phyloP scores from a whole-genome alignment of 371 early-diverging fungal species.

The Mucor velutinosus region DNA sequence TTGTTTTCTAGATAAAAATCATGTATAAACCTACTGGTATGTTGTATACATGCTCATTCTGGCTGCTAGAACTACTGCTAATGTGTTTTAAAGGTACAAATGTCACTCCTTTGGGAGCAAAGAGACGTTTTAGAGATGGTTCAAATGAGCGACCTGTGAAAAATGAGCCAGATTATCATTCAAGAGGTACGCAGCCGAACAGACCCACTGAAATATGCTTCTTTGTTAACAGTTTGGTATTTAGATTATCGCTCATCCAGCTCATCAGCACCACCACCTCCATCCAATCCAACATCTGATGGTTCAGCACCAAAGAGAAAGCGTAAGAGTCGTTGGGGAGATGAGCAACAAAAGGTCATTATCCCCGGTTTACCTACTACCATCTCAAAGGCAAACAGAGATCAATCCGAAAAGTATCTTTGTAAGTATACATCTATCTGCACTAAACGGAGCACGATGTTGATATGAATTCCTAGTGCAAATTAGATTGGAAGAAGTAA shows the following conservation, averaged over 20 bases:
- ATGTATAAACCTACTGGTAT: constrained; percentile 35
- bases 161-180: constrained; percentile 3
- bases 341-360: constrained; percentile 65
- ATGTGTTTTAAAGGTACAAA: constrained; percentile 39
- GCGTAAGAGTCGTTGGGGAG: constrained; percentile 88
- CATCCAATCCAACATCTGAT: constrained; percentile 16
- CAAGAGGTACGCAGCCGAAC: background rate
- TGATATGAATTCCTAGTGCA: constrained; percentile 52
- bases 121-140: constrained; percentile 38
- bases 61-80: background rate
- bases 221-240: background rate
- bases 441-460: background rate
- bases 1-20: background rate
- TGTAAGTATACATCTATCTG: constrained; percentile 47
- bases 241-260: background rate
- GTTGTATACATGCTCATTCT: background rate
- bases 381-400: constrained; percentile 74
- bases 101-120: constrained; percentile 46
- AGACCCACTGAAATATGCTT: background rate
- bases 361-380: constrained; percentile 84
- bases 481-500: constrained; percentile 90
- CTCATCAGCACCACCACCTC: constrained; percentile 1
- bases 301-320: constrained; percentile 53
- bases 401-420: constrained; percentile 83
- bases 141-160: background rate